These are phyloP conservation scores for Cryptococcus jaspeensis DNA, from an alignment of 1,284 basidiomycete species.

Conservation along the genomic window DNA sequence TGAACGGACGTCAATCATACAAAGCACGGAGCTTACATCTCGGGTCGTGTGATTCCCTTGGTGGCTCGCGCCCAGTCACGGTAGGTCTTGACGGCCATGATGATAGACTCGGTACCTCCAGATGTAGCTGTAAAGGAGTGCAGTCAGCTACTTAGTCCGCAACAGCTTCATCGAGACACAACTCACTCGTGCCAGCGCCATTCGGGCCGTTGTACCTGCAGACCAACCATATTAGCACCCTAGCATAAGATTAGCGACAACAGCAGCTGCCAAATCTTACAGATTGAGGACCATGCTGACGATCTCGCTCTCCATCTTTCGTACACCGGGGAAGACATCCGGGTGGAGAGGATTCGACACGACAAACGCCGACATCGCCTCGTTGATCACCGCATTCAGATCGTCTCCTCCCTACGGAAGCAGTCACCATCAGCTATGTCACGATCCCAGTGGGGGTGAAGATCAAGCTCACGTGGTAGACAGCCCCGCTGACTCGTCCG, in stretches of 20 bases:
- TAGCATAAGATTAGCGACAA: neutral
- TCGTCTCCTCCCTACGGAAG: slow-evolving; percentile 70
- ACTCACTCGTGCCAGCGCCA: slow-evolving; percentile 73
- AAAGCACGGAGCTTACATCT: slow-evolving; percentile 65
- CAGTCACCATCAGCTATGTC: neutral
- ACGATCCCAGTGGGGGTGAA: neutral
- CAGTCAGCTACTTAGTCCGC: neutral
- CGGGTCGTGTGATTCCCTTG: slow-evolving; percentile 86
- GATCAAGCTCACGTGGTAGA: slow-evolving; percentile 66
- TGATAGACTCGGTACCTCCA: slow-evolving; percentile 93
- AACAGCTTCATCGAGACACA: neutral
- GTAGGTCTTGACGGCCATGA: slow-evolving; percentile 82
- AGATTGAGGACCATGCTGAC: slow-evolving; percentile 89
- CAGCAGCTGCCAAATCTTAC: slow-evolving; percentile 31
- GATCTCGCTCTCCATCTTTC: slow-evolving; percentile 97
- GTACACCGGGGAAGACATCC: slow-evolving; percentile 84
- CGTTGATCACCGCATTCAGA: slow-evolving; percentile 57
- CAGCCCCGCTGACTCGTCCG: slow-evolving; percentile 81
- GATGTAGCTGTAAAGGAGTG: slow-evolving; percentile 62
- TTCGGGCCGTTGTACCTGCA: slow-evolving; percentile 73
- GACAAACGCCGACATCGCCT: slow-evolving; percentile 51
- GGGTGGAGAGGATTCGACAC: slow-evolving; percentile 86
- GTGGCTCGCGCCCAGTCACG: slow-evolving; percentile 84
- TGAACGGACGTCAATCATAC: neutral
- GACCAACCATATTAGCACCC: neutral